Base-by-base conservation (phyloP, 192 early-diverging fungal species). In the Allomyces macrogynus region DNA sequence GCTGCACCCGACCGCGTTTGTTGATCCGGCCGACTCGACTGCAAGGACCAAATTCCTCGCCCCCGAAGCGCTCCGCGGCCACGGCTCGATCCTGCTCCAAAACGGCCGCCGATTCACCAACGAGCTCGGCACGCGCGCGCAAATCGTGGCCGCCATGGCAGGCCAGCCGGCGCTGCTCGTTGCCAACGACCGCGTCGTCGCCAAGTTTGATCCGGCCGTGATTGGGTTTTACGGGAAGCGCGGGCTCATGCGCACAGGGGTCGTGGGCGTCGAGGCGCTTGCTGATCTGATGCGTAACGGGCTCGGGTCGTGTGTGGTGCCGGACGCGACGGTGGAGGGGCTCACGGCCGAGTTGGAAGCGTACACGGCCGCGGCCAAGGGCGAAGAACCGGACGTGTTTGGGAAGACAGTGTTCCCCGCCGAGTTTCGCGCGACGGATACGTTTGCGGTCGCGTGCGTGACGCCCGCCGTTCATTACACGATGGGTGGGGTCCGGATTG, bases 1-100 rank as follows among this genome's bases (percentile, higher is more conserved):
- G 76, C 89, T 97, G 32, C 91, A 97, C 71, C 93, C 93, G n/a
- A 97, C 93, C 43, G 93, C 92, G 69, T 78, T 94, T 65, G 92
- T 96, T 43, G 87, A 90, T 67, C 85, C 86, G 60, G 80, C 80
- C n/a, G 90, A 93, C 42, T 90, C 91, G 18, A 80, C 87, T 68
- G 87, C 87, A 63, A 87, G 89, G 70, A 87, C 91, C 72, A 93
- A 92, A 82, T 91, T 96, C 74, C 76, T 96, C 69, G 93, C 93
- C 49, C 92, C 93, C n/a, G 93, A 96, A 75, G 92, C 93, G 11
- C 86, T 96, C 65, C 89, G 93, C 72, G 93, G 93, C 71, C 85
- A 83, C 63, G 93, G 92, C 69, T 92, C 90, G 73, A 67, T 96
- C 7, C 74, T 96, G 60, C 70, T 96, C 62, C 78, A 86, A 62